Base-by-base conservation (phyloP, 2,329 filamentous ascomycete species). In the Chlorencoelia australis region DNA sequence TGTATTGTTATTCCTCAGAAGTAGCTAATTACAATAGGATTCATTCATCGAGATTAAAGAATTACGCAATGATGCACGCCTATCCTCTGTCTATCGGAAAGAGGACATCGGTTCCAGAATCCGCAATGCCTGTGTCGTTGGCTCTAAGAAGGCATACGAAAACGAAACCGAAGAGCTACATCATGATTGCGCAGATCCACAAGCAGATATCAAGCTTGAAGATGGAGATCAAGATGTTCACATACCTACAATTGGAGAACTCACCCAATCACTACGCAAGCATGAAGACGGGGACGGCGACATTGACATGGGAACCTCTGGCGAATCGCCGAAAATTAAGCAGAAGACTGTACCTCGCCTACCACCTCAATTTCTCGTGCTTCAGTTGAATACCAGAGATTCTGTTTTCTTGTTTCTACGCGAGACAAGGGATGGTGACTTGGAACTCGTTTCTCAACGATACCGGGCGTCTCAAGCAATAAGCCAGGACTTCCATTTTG, bases 11-110 rank as follows among this genome's bases (percentile, higher is more conserved):
- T n/a, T n/a, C n/a, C n/a, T n/a, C n/a, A n/a, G n/a, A n/a, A 17
- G 26, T 35, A 34, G 37, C 52, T 55, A 34, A 56, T 52, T 41
- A 20, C 26, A 32, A 24, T 27, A 82, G 77, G 82, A 94, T 47
- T 73, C 82, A 44, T 84, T 76, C 49, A 71, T 98, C 29, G 80
- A 89, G 47, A 75, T 96, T 45, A 82, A 79, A 49, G 82, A 94
- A 56, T 71, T 91, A 2, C 66, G 68, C 4, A 66, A 67, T 29
- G 74, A 82, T 53, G 78, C 79, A 1, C 78, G 82, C 50, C 68
- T 94, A 16, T 73, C 79, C 45, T 76, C 86, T 52, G 66, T 94
- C n/a, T 67, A 73, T n/a, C 73, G 73, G 42, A 93, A 88, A 58
- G 68, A 70, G 26, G 78, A 94, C 55, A 89, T 96, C 55, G 77